These are phyloP conservation scores for Boletus vinaceobasis DNA, from an alignment of 768 basidiomycete genomes.

Conservation along the genomic window DNA sequence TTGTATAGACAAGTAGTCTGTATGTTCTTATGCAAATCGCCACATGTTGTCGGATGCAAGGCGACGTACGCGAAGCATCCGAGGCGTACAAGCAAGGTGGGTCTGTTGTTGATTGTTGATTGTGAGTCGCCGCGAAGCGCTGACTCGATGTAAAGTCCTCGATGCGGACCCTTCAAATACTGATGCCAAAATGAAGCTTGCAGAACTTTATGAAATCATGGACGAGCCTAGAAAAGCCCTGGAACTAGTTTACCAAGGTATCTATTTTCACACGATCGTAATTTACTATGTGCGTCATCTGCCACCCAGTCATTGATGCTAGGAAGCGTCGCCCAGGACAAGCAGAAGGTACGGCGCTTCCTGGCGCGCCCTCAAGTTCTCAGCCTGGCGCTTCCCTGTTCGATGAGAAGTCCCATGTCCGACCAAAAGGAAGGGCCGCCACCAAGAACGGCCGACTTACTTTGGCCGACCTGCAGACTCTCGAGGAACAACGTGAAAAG, in stretches of 20 bases:
- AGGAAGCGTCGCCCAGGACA: conserved; percentile 43
- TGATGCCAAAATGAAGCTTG: conserved; percentile 86
- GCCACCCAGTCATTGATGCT: conserved; percentile 51
- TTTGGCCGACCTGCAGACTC: conserved; percentile 54
- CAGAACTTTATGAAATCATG: conserved; percentile 82
- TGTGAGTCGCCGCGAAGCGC: background rate
- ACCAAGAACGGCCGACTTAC: conserved; percentile 44
- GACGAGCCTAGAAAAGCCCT: conserved; percentile 29
- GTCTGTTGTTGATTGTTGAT: conserved; percentile 13
- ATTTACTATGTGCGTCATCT: conserved; percentile 47
- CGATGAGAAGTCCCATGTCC: conserved; percentile 46
- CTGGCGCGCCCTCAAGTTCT: conserved; percentile 10
- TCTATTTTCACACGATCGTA: background rate
- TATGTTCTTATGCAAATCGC: conserved; percentile 58
- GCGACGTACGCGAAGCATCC: conserved; percentile 70
- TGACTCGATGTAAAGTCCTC: conserved; percentile 53
- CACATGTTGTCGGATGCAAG: conserved; percentile 73
- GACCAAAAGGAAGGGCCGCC: conserved; percentile 31
- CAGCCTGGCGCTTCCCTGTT: conserved; percentile 53
- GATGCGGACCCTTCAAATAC: conserved; percentile 69
- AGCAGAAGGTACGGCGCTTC: conserved; percentile 12
- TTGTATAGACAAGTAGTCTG: background rate
- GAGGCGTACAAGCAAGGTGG: conserved; percentile 82
- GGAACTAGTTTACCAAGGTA: conserved; percentile 48
- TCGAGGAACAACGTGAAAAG: conserved; percentile 65